phyloP scores from a whole-genome alignment of 129 eudicot species.

The Rutidosis leptorrhynchoides region DNA sequence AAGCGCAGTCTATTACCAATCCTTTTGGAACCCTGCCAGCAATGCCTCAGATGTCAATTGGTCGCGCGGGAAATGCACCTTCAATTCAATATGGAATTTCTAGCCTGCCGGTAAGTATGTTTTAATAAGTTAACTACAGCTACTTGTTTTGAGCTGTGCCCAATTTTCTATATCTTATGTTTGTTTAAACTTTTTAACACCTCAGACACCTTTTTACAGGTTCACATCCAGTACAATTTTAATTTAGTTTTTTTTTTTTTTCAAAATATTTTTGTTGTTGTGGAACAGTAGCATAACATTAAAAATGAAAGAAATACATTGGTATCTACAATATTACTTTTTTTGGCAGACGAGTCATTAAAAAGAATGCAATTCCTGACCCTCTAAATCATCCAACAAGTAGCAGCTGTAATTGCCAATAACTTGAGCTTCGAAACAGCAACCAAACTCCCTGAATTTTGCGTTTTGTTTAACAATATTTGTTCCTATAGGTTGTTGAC shows the following conservation, averaged over 20 bases:
- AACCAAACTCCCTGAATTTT: too few species aligned
- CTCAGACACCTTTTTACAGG: not conserved
- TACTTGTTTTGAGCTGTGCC: not conserved
- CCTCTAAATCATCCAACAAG: too few species aligned
- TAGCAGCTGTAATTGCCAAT: too few species aligned
- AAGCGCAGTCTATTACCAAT: constrained; percentile 59
- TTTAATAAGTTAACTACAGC: not conserved
- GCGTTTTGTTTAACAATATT: not conserved
- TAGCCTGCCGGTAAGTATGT: constrained; percentile 79
- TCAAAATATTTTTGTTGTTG: too few species aligned
- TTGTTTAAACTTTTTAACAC: not conserved
- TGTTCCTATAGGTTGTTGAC: constrained; percentile 68
- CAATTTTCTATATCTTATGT: not conserved
- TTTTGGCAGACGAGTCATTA: too few species aligned
- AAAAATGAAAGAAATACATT: too few species aligned
- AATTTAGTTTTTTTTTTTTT: not conserved
- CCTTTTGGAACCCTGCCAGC: constrained; percentile 97
- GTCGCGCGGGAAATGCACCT: constrained; percentile 74
- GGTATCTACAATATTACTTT: too few species aligned
- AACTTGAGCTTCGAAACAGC: too few species aligned
- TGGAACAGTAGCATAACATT: too few species aligned
- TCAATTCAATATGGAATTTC: constrained; percentile 96
- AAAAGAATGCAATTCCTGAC: too few species aligned
- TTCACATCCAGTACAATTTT: not conserved
- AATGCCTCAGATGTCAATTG: constrained; percentile 93